Percentiles rank a stretch among this genome's conserved stretches.
phyloP scores from a whole-genome alignment of 2,329 filamentous ascomycete genomes.

The Pyrenophora teres region DNA sequence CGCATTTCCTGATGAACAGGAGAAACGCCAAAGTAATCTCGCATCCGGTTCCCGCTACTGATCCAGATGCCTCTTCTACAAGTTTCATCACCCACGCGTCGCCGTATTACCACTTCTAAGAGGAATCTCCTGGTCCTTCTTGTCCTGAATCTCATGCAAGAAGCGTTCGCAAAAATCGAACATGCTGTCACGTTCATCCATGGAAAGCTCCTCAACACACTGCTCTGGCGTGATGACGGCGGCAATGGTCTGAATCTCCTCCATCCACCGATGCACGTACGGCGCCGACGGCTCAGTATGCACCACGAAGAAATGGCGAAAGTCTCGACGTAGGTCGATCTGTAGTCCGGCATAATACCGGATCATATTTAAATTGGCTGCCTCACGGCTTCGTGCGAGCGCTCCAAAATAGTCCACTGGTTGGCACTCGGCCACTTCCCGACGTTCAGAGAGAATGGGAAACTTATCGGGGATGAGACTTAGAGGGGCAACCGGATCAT shows the following conservation, averaged over 20 bases:
- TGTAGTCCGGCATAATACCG: conserved; percentile 32
- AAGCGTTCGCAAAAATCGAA: conserved; percentile 40
- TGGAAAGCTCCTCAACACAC: conserved; percentile 31
- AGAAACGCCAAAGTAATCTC: too few species aligned
- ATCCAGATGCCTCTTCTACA: too few species aligned
- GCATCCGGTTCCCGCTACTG: too few species aligned
- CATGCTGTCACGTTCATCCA: conserved; percentile 20
- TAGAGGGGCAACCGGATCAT: conserved; percentile 12
- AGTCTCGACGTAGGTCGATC: conserved; percentile 28
- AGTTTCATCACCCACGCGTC: too few species aligned
- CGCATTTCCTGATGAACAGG: too few species aligned
- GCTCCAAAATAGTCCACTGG: conserved; percentile 34
- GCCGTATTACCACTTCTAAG: too few species aligned
- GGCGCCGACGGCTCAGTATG: conserved; percentile 31
- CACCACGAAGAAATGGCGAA: conserved; percentile 41
- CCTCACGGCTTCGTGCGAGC: conserved; percentile 20
- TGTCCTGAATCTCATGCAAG: conserved; percentile 3
- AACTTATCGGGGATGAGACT: conserved; percentile 28
- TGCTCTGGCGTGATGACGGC: conserved; percentile 37
- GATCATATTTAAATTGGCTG: conserved; percentile 35
- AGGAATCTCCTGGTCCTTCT: too few species aligned
- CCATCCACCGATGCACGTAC: conserved; percentile 27
- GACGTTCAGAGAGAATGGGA: conserved; percentile 38
- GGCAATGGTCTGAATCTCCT: conserved; percentile 29
- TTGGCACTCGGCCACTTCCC: conserved; percentile 21